A percentile compares a stretch with the other conserved stretches of the same genome.
These are phyloP conservation scores for Letharia columbiana DNA, from an alignment of 495 filamentous ascomycete genomes.

Conservation along the genomic window DNA sequence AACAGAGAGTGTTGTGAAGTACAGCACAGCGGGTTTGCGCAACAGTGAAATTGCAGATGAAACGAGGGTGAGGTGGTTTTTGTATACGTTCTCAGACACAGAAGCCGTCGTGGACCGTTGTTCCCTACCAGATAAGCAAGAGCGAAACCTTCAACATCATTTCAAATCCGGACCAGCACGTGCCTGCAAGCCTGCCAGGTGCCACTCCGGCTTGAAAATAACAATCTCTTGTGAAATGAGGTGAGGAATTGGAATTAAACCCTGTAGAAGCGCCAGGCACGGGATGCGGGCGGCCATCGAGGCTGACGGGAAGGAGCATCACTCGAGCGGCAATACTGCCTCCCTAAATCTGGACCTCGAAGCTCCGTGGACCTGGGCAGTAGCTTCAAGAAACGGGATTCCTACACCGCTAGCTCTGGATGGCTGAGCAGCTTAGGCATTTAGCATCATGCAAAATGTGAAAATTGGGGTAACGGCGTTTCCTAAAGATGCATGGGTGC, in stretches of 20 bases:
- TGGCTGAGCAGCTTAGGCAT: too few species aligned
- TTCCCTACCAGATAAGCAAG: not conserved
- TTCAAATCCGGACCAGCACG: not conserved
- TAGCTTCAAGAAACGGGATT: too few species aligned
- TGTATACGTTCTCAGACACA: not conserved
- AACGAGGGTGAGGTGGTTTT: not conserved
- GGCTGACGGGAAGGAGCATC: not conserved
- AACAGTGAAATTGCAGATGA: not conserved
- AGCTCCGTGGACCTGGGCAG: too few species aligned
- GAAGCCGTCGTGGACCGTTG: not conserved
- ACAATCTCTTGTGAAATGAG: not conserved
- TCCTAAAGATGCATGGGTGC: too few species aligned
- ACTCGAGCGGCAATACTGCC: slow-evolving; percentile 1
- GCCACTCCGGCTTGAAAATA: not conserved
- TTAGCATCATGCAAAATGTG: not conserved
- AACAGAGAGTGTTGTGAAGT: not conserved
- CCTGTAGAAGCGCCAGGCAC: not conserved
- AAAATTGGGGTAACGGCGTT: not conserved
- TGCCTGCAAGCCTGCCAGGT: not conserved
- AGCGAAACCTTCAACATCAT: not conserved
- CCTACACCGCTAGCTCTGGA: too few species aligned
- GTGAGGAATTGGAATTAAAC: not conserved
- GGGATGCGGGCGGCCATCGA: not conserved
- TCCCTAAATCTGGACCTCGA: not conserved
- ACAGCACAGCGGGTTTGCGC: not conserved